These are phyloP conservation scores for Byssothecium circinans DNA, from an alignment of 2,329 filamentous ascomycete genomes.

Conservation along the genomic window DNA sequence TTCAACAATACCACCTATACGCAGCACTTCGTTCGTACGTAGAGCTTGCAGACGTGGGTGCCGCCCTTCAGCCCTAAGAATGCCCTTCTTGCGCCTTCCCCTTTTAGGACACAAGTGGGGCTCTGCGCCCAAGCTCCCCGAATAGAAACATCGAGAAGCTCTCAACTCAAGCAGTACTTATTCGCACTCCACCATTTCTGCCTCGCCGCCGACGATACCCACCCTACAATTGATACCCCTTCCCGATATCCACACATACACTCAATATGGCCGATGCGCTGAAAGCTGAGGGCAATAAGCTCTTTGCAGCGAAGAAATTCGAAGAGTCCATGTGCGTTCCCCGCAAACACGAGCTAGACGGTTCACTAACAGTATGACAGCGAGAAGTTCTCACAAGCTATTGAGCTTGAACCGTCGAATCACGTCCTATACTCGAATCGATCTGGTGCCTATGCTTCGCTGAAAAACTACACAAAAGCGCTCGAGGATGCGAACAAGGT, in stretches of 20 bases:
- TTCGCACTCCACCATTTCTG: constrained; percentile 23
- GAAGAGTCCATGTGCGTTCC: constrained; percentile 84
- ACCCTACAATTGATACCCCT: constrained; percentile 2
- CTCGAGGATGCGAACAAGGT: constrained; percentile 91
- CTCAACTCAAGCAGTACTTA: constrained; percentile 34
- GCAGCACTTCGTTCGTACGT: too few species aligned
- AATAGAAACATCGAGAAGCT: constrained; percentile 43
- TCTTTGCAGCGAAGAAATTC: constrained; percentile 97
- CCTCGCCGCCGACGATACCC: constrained; percentile 15
- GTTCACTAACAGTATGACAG: constrained; percentile 51
- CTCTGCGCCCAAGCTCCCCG: constrained; percentile 26
- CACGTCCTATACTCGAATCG: constrained; percentile 98
- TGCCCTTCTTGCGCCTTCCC: constrained; percentile 10
- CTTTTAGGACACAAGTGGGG: constrained; percentile 10
- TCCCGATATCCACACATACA: constrained; percentile 1
- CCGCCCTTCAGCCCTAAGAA: constrained; percentile 24
- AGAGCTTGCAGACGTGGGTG: too few species aligned
- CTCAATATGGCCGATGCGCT: constrained; percentile 71
- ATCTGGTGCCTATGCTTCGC: constrained; percentile 83
- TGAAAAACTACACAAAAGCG: constrained; percentile 83
- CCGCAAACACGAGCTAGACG: constrained; percentile 10
- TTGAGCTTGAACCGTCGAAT: constrained; percentile 82
- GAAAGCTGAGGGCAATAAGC: constrained; percentile 97
- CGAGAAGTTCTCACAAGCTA: constrained; percentile 92
- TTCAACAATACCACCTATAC: too few species aligned